Percentiles rank a stretch among this genome's conserved stretches.
Conservation (phyloP, 768 basidiomycete genomes). For the Auriscalpium orientale region DNA sequence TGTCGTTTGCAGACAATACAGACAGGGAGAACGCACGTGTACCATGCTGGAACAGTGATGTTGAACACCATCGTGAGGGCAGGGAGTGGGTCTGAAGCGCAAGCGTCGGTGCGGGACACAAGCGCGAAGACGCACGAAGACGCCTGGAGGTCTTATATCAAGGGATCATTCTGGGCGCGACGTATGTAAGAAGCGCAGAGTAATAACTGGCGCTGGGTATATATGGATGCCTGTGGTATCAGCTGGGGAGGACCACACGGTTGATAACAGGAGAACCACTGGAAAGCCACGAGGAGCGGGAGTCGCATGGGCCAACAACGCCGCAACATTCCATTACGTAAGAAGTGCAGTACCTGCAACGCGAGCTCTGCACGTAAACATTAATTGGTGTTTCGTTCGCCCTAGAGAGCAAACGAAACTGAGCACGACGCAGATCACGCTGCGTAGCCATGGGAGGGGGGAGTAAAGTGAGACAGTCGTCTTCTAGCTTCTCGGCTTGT, state of each 20-base stretch:
- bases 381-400: too few relatives aligned
- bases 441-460: too few relatives aligned
- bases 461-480: too few relatives aligned
- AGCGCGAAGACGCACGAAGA: background rate
- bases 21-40: conserved; percentile 3
- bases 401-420: too few relatives aligned
- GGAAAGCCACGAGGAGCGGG: conserved; percentile 8
- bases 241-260: background rate
- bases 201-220: background rate
- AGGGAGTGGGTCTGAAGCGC: background rate
- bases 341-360: too few relatives aligned
- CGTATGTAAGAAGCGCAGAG: background rate
- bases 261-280: background rate
- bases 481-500: too few relatives aligned
- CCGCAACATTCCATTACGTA: too few relatives aligned
- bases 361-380: too few relatives aligned
- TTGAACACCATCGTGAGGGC: background rate
- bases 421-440: too few relatives aligned
- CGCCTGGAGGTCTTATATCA: background rate
- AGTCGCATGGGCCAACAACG: too few relatives aligned
- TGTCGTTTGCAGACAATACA: background rate
- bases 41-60: conserved; percentile 10
- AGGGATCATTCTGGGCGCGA: background rate
- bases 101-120: background rate
- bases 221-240: too few relatives aligned